phyloP scores from a whole-genome alignment of 2,329 filamentous ascomycete genomes.

The Metarhizium album region DNA sequence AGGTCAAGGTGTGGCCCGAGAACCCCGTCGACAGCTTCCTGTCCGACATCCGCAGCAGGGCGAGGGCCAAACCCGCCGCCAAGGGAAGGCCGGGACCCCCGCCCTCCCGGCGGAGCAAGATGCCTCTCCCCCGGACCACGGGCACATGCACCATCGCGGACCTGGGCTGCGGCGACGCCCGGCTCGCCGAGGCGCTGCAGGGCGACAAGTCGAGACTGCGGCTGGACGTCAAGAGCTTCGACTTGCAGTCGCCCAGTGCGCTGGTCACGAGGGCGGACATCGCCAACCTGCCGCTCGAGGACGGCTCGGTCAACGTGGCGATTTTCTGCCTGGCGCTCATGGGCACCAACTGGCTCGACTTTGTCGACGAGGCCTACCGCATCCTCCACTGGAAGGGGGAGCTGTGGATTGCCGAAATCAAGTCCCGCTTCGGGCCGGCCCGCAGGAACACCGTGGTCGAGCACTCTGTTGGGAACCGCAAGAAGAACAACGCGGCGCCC shows the following conservation, averaged over 20 bases:
- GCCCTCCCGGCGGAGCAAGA: conserved; percentile 17
- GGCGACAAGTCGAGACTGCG: conserved; percentile 53
- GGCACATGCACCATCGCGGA: conserved; percentile 75
- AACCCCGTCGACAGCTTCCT: conserved; percentile 92
- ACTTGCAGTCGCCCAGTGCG: conserved; percentile 66
- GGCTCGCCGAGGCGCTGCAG: conserved; percentile 60
- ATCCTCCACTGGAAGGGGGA: conserved; percentile 89
- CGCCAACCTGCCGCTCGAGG: conserved; percentile 63
- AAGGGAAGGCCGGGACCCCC: conserved; percentile 20
- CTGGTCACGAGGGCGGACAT: conserved; percentile 86
- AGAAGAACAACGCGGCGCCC: conserved; percentile 31
- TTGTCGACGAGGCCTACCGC: conserved; percentile 91
- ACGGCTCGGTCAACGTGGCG: conserved; percentile 71
- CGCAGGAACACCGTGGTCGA: conserved; percentile 36
- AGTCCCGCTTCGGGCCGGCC: conserved; percentile 62
- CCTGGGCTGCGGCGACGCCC: conserved; percentile 86
- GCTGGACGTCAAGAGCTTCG: conserved; percentile 72
- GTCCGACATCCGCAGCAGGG: conserved; percentile 56
- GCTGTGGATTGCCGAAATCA: conserved; percentile 95
- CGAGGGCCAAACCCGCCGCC: conserved; percentile 32
- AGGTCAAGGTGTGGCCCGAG: conserved; percentile 92
- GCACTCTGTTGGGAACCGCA: conserved; percentile 62
- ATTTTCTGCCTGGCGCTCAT: conserved; percentile 96
- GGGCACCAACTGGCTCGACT: conserved; percentile 97
- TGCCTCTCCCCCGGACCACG: conserved; percentile 59